Evolutionary conservation across 2,329 filamentous ascomycete genomes (phyloP).

Genomic region (Chrysosporium keratinophilum): DNA sequence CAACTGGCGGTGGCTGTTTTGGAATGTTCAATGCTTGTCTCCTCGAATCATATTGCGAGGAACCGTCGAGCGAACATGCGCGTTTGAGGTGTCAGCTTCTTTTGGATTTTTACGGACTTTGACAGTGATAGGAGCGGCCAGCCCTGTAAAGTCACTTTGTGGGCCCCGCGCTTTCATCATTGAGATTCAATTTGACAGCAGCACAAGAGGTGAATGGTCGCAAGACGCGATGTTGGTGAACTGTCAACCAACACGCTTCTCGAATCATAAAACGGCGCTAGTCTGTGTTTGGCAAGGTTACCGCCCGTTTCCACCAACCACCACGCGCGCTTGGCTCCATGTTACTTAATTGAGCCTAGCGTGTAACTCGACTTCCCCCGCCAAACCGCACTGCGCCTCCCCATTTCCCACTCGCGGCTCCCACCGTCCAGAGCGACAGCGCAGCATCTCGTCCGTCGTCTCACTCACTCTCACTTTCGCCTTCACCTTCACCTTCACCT

Average conservation of each 20-base stretch:
- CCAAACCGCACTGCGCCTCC: too few species aligned
- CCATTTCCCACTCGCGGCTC: too few species aligned
- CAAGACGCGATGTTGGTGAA: background rate
- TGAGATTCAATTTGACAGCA: too few species aligned
- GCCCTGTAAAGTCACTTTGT: too few species aligned
- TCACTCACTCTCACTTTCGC: background rate
- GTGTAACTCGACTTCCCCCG: background rate
- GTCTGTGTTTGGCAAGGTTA: background rate
- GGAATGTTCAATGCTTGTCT: constrained; percentile 2
- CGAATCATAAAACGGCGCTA: background rate
- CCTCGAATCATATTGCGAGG: background rate
- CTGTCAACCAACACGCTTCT: background rate
- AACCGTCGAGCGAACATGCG: too few species aligned
- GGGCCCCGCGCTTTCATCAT: too few species aligned
- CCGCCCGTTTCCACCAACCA: background rate
- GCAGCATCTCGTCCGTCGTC: too few species aligned
- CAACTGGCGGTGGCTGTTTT: background rate
- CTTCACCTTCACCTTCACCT: background rate
- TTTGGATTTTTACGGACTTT: too few species aligned
- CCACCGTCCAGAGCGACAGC: too few species aligned
- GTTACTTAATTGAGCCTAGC: background rate
- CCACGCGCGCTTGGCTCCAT: background rate
- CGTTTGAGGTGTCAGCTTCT: too few species aligned
- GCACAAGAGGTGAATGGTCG: background rate
- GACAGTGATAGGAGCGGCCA: too few species aligned